Evolutionary conservation across 1,284 basidiomycete species (phyloP).

Genomic region (Irpex sp.): DNA sequence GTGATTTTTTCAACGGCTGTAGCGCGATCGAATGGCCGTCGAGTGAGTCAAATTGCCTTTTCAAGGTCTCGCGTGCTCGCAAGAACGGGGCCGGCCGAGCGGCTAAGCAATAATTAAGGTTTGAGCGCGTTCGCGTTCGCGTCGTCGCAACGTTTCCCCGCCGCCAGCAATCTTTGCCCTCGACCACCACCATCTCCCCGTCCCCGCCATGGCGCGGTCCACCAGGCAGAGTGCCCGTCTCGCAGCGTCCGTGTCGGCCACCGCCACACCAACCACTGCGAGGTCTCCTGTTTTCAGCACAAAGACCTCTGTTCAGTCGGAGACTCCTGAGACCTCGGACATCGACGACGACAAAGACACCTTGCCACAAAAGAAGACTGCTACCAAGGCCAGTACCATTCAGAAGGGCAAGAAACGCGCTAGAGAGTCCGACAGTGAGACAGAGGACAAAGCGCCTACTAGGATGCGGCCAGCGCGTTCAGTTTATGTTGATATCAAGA

Average conservation of each 20-base stretch:
- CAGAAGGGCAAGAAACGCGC: slow-evolving; percentile 8
- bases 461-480: slow-evolving; percentile 27
- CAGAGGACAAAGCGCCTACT: slow-evolving; percentile 15
- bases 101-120: slow-evolving; percentile 18
- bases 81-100: slow-evolving; percentile 12
- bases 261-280: slow-evolving; percentile 30
- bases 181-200: slow-evolving; percentile 13
- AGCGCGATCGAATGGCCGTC: background rate
- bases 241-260: slow-evolving; percentile 22
- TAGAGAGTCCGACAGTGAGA: slow-evolving; percentile 17
- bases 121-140: slow-evolving; percentile 15
- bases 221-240: slow-evolving; percentile 21
- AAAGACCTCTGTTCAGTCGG: slow-evolving; percentile 30
- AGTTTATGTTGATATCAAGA: slow-evolving; percentile 45
- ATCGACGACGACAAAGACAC: slow-evolving; percentile 26
- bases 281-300: slow-evolving; percentile 44
- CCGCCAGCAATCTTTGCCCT: background rate
- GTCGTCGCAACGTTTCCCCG: slow-evolving; percentile 1
- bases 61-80: background rate
- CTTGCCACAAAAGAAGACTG: slow-evolving; percentile 5
- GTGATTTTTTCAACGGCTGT: no score
- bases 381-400: background rate
- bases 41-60: slow-evolving; percentile 12
- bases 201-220: slow-evolving; percentile 12
- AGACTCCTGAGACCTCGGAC: slow-evolving; percentile 42